Conservation (phyloP, 306 rosid species). For the Canavalia ensiformis region DNA sequence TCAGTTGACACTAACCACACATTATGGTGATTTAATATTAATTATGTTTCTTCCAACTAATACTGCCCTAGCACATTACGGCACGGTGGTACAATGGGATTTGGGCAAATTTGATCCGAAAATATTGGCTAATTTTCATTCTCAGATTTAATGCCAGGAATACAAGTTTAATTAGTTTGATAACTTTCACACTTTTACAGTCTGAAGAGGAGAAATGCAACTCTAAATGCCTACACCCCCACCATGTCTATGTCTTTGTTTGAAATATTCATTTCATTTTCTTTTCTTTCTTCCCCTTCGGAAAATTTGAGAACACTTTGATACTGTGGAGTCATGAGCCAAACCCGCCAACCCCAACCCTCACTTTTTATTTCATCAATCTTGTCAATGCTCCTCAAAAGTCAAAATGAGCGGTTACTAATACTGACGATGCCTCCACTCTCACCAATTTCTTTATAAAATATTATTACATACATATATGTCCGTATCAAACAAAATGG, state of each 20-base stretch:
- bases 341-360: conserved; percentile 34
- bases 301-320: conserved; percentile 18
- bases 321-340: conserved; percentile 49
- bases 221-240: conserved; percentile 23
- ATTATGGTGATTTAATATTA: conserved; percentile 43
- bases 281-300: not conserved
- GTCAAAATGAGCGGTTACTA: conserved; percentile 50
- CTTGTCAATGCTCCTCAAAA: conserved; percentile 26
- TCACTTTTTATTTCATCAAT: conserved; percentile 18
- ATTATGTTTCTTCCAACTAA: conserved; percentile 38
- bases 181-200: conserved; percentile 36
- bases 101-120: conserved; percentile 46
- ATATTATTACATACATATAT: conserved; percentile 22
- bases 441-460: conserved; percentile 42
- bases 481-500: conserved; percentile 37
- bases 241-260: conserved; percentile 13
- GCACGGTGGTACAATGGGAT: not conserved
- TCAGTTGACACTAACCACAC: conserved; percentile 49
- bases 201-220: conserved; percentile 29
- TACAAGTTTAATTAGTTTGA: conserved; percentile 39
- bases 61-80: not conserved
- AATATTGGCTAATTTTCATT: conserved; percentile 41
- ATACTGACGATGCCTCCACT: conserved; percentile 41
- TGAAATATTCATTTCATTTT: conserved; percentile 11
- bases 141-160: conserved; percentile 38